phyloP scores from a whole-genome alignment of 2,329 filamentous ascomycete genomes.

The Amesomyces nigricolor region DNA sequence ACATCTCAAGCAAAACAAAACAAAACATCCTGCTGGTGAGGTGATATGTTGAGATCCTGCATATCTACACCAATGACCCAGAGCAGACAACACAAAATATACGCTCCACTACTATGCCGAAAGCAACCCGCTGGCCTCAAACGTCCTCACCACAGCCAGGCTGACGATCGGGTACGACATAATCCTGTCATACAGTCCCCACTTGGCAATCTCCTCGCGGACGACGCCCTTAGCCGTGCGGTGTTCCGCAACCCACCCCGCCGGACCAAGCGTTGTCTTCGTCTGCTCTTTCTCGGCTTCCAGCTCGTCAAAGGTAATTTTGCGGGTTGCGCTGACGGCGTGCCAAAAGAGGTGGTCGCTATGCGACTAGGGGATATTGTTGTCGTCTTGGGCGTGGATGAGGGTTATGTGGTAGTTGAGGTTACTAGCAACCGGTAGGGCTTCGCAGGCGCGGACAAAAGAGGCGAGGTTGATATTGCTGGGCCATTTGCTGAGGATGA shows the following conservation, averaged over 20 bases:
- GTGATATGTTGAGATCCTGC: too few species aligned
- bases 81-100: too few species aligned
- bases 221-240: constrained; percentile 42
- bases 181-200: constrained; percentile 51
- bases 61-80: too few species aligned
- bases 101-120: too few species aligned
- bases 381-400: constrained; percentile 48
- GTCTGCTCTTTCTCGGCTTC: constrained; percentile 37
- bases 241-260: constrained; percentile 46
- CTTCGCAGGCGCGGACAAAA: constrained; percentile 38
- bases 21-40: too few species aligned
- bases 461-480: constrained; percentile 44
- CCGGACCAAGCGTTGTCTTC: constrained; percentile 35
- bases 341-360: constrained; percentile 49
- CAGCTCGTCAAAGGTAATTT: constrained; percentile 40
- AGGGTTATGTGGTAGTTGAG: constrained; percentile 41
- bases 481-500: constrained; percentile 47
- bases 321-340: constrained; percentile 44
- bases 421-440: constrained; percentile 7
- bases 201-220: constrained; percentile 50
- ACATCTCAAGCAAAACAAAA: too few species aligned
- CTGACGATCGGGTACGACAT: constrained; percentile 53
- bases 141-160: constrained; percentile 44
- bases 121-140: constrained; percentile 25
- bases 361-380: constrained; percentile 46